phyloP scores from a whole-genome alignment of 1,284 basidiomycete species.

The Rhodotorula sp. region DNA sequence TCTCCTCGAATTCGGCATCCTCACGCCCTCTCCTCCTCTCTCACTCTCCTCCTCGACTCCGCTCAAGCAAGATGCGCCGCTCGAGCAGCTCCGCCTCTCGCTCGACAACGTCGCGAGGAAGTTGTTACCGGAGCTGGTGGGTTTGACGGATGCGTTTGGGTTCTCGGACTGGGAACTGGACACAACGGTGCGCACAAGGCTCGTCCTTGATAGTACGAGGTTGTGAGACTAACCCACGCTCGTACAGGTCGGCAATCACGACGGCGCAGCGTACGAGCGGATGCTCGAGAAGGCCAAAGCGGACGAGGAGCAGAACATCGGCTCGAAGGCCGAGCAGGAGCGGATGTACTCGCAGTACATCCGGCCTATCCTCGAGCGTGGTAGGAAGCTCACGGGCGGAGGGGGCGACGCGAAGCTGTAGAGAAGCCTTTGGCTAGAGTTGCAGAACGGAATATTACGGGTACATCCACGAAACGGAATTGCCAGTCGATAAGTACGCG shows the following conservation, averaged over 20 bases:
- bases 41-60: constrained; percentile 2
- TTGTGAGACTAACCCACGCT: too few species aligned
- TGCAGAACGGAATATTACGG: too few species aligned
- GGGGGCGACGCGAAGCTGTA: constrained; percentile 12
- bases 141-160: constrained; percentile 69
- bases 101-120: constrained; percentile 57
- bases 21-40: constrained; percentile 41
- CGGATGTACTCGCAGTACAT: constrained; percentile 26
- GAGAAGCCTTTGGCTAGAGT: background rate
- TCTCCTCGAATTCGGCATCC: constrained; percentile 59
- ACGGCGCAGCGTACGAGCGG: constrained; percentile 37
- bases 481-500: background rate
- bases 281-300: constrained; percentile 32
- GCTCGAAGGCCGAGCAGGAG: constrained; percentile 11
- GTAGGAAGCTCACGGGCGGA: constrained; percentile 2
- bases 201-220: background rate
- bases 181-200: constrained; percentile 58
- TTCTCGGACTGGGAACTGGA: constrained; percentile 74
- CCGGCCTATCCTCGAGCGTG: constrained; percentile 26
- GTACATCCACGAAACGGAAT: too few species aligned
- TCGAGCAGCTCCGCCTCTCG: constrained; percentile 57
- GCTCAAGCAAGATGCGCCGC: constrained; percentile 50
- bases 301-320: constrained; percentile 30
- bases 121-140: constrained; percentile 66
- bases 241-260: constrained; percentile 19